These are phyloP conservation scores for Cryptococcus depauperatus DNA, from an alignment of 1,284 basidiomycete species.

Conservation along the genomic window DNA sequence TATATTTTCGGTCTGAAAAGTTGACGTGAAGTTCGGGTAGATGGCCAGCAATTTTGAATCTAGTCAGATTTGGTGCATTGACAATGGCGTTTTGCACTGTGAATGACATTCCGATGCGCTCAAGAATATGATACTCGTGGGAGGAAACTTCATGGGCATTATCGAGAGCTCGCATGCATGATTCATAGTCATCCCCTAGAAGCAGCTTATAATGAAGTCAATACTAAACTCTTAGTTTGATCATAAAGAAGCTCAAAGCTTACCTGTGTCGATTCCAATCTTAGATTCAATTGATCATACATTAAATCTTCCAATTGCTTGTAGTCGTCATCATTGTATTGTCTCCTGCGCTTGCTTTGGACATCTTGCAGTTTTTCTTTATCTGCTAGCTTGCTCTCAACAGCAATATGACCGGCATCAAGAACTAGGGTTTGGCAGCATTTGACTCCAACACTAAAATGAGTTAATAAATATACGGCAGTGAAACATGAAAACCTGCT, in stretches of 20 bases:
- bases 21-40: slow-evolving; percentile 86
- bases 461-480: slow-evolving; percentile 2
- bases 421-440: slow-evolving; percentile 81
- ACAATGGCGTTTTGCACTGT: slow-evolving; percentile 92
- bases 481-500: slow-evolving; percentile 43
- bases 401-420: slow-evolving; percentile 93
- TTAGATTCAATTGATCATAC: slow-evolving; percentile 88
- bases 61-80: slow-evolving; percentile 71
- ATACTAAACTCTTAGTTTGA: no score
- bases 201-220: no score
- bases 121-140: slow-evolving; percentile 76
- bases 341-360: slow-evolving; percentile 73
- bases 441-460: slow-evolving; percentile 56
- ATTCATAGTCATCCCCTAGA: slow-evolving; percentile 74
- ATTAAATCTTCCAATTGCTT: slow-evolving; percentile 81
- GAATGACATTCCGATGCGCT: slow-evolving; percentile 86
- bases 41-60: slow-evolving; percentile 87
- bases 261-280: slow-evolving; percentile 83
- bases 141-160: slow-evolving; percentile 46
- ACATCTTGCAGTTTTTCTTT: slow-evolving; percentile 74
- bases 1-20: slow-evolving; percentile 93
- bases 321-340: slow-evolving; percentile 87
- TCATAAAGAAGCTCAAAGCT: slow-evolving; percentile 8
- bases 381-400: slow-evolving; percentile 82
- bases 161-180: slow-evolving; percentile 68